A percentile compares a stretch with the other conserved stretches of the same genome.
These are phyloP conservation scores for Aspergillus ochraceoroseus DNA, from an alignment of 2,329 filamentous ascomycete species.

Conservation along the genomic window DNA sequence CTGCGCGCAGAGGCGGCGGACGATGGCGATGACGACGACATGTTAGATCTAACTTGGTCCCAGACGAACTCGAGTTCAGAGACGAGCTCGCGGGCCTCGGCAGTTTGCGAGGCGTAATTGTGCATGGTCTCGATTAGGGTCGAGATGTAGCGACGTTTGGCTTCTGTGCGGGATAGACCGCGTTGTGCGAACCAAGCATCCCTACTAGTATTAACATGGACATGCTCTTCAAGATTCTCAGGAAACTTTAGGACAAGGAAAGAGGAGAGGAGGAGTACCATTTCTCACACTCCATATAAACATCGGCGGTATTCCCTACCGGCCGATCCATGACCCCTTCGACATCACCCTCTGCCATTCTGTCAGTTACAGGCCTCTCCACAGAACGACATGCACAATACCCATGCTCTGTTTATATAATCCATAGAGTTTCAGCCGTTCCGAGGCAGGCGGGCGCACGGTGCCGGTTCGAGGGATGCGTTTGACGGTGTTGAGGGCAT, in stretches of 20 bases:
- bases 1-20: too few species aligned
- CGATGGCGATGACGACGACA: slow-evolving; percentile 54
- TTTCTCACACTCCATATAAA: slow-evolving; percentile 58
- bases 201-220: slow-evolving; percentile 44
- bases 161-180: slow-evolving; percentile 78
- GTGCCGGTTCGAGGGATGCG: slow-evolving; percentile 93
- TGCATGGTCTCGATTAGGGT: slow-evolving; percentile 96
- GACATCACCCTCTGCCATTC: slow-evolving; percentile 72
- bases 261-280: slow-evolving; percentile 48
- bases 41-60: slow-evolving; percentile 93
- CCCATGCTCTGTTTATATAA: slow-evolving; percentile 98
- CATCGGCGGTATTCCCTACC: slow-evolving; percentile 47
- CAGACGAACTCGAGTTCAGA: slow-evolving; percentile 97
- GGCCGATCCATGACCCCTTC: slow-evolving; percentile 90
- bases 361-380: too few species aligned
- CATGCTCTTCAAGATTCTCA: too few species aligned
- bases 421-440: slow-evolving; percentile 89
- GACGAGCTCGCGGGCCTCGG: slow-evolving; percentile 79
- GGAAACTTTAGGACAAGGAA: not conserved
- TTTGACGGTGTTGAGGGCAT: slow-evolving; percentile 97
- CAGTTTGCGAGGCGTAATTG: slow-evolving; percentile 76
- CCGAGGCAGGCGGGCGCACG: slow-evolving; percentile 75
- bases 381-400: too few species aligned
- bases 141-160: slow-evolving; percentile 89
- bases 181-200: slow-evolving; percentile 92